These are phyloP conservation scores for Suillus placidus DNA, from an alignment of 768 basidiomycete genomes.

Conservation along the genomic window DNA sequence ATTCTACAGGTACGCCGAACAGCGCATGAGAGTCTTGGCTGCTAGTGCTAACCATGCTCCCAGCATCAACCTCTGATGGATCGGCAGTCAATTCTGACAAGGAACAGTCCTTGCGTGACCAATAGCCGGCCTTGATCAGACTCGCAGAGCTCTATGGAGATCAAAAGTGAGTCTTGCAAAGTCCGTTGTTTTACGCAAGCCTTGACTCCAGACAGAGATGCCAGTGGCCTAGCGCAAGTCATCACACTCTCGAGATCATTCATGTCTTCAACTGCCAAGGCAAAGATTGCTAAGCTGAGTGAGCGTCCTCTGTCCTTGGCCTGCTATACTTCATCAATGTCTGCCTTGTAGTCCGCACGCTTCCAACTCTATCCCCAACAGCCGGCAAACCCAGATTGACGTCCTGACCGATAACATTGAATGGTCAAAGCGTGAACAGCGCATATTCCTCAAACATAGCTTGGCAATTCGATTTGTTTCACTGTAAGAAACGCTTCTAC, in stretches of 20 bases:
- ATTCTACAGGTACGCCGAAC: slow-evolving; percentile 35
- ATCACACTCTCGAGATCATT: slow-evolving; percentile 82
- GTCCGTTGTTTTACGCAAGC: neutral
- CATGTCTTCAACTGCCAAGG: slow-evolving; percentile 95
- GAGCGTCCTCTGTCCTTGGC: slow-evolving; percentile 8
- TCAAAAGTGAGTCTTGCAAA: slow-evolving; percentile 59
- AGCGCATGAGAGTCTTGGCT: neutral
- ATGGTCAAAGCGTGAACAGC: slow-evolving; percentile 91
- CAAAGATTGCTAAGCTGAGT: slow-evolving; percentile 97
- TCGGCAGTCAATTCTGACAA: slow-evolving; percentile 41
- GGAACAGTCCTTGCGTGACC: slow-evolving; percentile 69
- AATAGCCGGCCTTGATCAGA: slow-evolving; percentile 83
- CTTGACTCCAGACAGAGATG: slow-evolving; percentile 57
- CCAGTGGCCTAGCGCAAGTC: slow-evolving; percentile 81
- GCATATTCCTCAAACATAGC: slow-evolving; percentile 94
- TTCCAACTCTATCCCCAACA: slow-evolving; percentile 76
- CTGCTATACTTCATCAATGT: neutral
- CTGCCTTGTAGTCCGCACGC: slow-evolving; percentile 71
- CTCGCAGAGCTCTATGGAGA: slow-evolving; percentile 88
- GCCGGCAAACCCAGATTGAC: slow-evolving; percentile 75
- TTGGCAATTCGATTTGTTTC: slow-evolving; percentile 86
- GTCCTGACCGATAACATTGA: slow-evolving; percentile 90
- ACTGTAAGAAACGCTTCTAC: slow-evolving; percentile 48
- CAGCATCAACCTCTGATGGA: slow-evolving; percentile 39
- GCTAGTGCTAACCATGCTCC: neutral